Evolutionary conservation across 768 basidiomycete genomes (phyloP).

Genomic region (Rhodosporidiobolus odoratus): DNA sequence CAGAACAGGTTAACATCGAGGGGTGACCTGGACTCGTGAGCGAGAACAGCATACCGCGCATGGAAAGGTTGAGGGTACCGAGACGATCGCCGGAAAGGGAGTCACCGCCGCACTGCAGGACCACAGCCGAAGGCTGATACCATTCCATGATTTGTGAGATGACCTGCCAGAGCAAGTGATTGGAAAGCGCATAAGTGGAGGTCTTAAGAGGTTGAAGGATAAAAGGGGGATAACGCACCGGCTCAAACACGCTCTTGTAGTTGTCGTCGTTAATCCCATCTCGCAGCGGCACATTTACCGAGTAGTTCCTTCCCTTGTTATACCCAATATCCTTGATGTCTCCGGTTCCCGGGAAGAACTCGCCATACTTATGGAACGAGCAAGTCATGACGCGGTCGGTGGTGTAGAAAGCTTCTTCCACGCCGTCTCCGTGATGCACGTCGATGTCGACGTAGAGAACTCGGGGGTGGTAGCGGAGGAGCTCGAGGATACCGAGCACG

Average conservation of each 20-base stretch:
- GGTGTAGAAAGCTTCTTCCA: slow-evolving; percentile 98
- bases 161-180: slow-evolving; percentile 63
- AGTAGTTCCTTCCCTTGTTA: slow-evolving; percentile 86
- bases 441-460: slow-evolving; percentile 99
- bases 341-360: slow-evolving; percentile 99
- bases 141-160: slow-evolving; percentile 89
- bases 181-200: neutral
- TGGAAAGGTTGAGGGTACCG: slow-evolving; percentile 91
- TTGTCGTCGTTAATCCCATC: slow-evolving; percentile 94
- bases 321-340: slow-evolving; percentile 93
- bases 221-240: slow-evolving; percentile 55
- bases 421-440: slow-evolving; percentile 97
- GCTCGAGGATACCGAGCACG: slow-evolving; percentile 90
- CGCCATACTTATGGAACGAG: slow-evolving; percentile 97
- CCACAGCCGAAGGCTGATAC: slow-evolving; percentile 89
- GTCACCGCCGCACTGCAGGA: slow-evolving; percentile 95
- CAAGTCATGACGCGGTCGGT: slow-evolving; percentile 98
- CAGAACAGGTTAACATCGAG: neutral
- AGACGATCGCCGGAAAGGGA: slow-evolving; percentile 93
- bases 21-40: too few species aligned
- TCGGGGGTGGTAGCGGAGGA: slow-evolving; percentile 80
- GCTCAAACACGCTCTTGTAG: slow-evolving; percentile 91
- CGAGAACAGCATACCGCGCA: slow-evolving; percentile 60
- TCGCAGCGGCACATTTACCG: slow-evolving; percentile 87
- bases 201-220: neutral